phyloP scores from a whole-genome alignment of 306 rosid genomes.

The Castanea mollissima region DNA sequence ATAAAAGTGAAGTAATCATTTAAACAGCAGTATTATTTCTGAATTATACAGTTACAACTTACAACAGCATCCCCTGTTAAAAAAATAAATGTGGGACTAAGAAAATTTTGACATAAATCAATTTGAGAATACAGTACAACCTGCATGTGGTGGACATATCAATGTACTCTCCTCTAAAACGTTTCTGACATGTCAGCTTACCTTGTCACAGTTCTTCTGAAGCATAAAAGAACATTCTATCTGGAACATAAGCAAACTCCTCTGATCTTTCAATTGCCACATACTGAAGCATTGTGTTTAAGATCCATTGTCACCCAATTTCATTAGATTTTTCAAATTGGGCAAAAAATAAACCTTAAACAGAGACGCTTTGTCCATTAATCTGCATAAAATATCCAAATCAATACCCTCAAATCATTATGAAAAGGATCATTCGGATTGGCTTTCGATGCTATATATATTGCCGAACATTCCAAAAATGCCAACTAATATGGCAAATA shows the following conservation, averaged over 20 bases:
- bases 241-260: background rate
- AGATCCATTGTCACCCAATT: conserved; percentile 18
- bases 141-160: conserved; percentile 13
- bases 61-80: background rate
- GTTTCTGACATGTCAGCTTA: conserved; percentile 13
- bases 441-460: conserved; percentile 57
- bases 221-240: background rate
- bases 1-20: background rate
- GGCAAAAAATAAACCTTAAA: conserved; percentile 6
- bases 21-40: background rate
- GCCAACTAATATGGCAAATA: conserved; percentile 64
- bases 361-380: conserved; percentile 12
- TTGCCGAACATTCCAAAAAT: conserved; percentile 73
- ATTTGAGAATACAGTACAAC: background rate
- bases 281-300: background rate
- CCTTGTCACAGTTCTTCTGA: conserved; percentile 17
- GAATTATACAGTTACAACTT: conserved; percentile 24
- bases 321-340: conserved; percentile 15
- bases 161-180: conserved; percentile 22
- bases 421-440: conserved; percentile 38
- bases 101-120: background rate
- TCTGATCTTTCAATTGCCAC: background rate
- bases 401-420: conserved; percentile 12
- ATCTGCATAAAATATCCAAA: conserved; percentile 12
- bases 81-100: background rate